Evolutionary conservation across 1,139 yeast genomes (phyloP).

Genomic region (Candida anutae): DNA sequence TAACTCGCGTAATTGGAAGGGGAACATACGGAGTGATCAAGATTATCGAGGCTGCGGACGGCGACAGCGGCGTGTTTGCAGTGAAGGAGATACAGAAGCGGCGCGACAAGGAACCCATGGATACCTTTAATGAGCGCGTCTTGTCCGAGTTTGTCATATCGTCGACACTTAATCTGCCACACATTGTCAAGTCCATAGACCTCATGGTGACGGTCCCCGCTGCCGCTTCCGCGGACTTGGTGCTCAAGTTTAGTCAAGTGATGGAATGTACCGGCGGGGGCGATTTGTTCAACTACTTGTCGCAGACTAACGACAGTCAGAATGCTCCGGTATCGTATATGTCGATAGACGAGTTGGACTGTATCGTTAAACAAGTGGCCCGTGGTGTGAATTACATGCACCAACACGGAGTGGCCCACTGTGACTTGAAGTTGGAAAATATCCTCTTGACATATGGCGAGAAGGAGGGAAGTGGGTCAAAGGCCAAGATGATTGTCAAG

Average conservation of each 20-base stretch:
- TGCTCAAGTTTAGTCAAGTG: conserved; percentile 60
- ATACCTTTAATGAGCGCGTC: conserved; percentile 58
- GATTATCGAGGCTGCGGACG: conserved; percentile 47
- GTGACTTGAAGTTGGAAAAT: conserved; percentile 66
- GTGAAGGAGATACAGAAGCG: conserved; percentile 53
- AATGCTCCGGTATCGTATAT: conserved; percentile 9
- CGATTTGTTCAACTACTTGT: conserved; percentile 43
- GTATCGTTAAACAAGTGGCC: conserved; percentile 61
- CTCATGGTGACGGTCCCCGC: conserved; percentile 38
- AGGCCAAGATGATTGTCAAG: conserved; percentile 38
- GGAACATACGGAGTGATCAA: conserved; percentile 87
- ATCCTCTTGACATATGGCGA: conserved; percentile 26
- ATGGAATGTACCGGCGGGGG: conserved; percentile 76
- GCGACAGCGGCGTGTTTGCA: conserved; percentile 50
- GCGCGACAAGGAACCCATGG: conserved; percentile 34
- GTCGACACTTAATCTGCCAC: conserved; percentile 59
- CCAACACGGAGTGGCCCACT: conserved; percentile 68
- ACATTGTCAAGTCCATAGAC: conserved; percentile 63
- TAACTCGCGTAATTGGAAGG: conserved; percentile 74
- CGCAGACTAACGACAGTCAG: conserved; percentile 11
- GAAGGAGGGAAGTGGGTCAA: conserved; percentile 8
- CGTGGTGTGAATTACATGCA: conserved; percentile 63
- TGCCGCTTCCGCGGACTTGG: conserved; percentile 1
- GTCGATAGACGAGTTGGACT: conserved; percentile 54
- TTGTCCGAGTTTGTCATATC: conserved; percentile 76